Evolutionary conservation across 2,329 filamentous ascomycete genomes (phyloP).

Genomic region (Trichoderma cornu-damae): DNA sequence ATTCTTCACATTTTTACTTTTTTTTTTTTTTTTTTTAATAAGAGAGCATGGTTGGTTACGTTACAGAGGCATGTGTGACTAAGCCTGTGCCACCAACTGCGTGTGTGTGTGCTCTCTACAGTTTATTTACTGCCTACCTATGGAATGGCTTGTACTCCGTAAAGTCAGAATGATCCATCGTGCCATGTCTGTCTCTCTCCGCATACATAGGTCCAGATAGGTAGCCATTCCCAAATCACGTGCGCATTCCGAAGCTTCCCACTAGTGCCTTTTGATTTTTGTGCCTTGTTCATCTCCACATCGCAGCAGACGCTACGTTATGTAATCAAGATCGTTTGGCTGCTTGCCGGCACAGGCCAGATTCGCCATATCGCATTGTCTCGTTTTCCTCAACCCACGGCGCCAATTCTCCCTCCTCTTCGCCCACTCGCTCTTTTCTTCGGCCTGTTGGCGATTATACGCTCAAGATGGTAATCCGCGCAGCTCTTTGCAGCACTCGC

Average conservation of each 20-base stretch:
- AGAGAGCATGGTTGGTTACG: no score
- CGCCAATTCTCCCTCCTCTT: neutral
- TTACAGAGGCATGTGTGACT: no score
- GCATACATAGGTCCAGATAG: no score
- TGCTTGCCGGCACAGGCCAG: conserved; percentile 16
- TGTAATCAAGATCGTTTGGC: no score
- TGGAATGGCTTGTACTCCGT: no score
- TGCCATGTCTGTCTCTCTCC: no score
- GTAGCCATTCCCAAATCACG: conserved; percentile 9
- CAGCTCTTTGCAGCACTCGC: neutral
- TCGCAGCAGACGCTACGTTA: conserved; percentile 3
- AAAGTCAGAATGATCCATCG: no score
- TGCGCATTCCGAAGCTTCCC: neutral
- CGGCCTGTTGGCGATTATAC: neutral
- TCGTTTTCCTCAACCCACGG: neutral
- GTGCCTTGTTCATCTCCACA: neutral
- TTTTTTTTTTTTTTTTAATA: no score
- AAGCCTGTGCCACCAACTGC: no score
- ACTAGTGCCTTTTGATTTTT: neutral
- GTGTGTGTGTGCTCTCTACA: no score
- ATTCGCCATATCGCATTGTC: conserved; percentile 9
- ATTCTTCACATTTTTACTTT: no score
- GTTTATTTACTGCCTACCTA: no score
- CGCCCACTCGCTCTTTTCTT: neutral
- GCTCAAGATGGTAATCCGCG: conserved; percentile 20